Evolutionary conservation across 768 basidiomycete species (phyloP).

Genomic region (Serpula lacrymans): DNA sequence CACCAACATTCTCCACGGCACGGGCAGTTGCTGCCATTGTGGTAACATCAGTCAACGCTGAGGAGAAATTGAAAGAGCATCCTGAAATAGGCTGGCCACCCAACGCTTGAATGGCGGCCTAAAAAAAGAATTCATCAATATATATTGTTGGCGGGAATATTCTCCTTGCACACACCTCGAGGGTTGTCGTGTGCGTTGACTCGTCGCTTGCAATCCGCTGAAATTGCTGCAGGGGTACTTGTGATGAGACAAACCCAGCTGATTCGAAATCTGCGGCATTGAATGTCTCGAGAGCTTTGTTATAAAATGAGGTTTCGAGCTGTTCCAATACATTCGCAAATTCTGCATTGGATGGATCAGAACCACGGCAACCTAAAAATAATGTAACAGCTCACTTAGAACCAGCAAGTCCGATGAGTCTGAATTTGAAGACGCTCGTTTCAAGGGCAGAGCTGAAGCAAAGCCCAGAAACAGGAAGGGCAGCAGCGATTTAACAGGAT

Average conservation of each 20-base stretch:
- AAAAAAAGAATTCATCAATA: slow-evolving; percentile 1
- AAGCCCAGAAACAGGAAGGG: slow-evolving; percentile 1
- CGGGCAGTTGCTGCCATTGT: slow-evolving; percentile 73
- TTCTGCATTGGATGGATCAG: no score
- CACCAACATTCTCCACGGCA: slow-evolving; percentile 73
- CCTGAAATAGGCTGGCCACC: slow-evolving; percentile 50
- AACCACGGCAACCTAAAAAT: background rate
- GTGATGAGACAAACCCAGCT: slow-evolving; percentile 60
- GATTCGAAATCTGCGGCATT: slow-evolving; percentile 54
- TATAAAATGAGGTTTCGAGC: slow-evolving; percentile 68
- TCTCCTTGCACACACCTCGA: slow-evolving; percentile 39
- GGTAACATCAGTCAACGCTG: slow-evolving; percentile 57
- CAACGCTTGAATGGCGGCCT: slow-evolving; percentile 50
- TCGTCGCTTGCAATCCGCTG: slow-evolving; percentile 60
- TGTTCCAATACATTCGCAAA: slow-evolving; percentile 77
- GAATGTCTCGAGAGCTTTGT: slow-evolving; percentile 64
- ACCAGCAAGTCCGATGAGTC: slow-evolving; percentile 37
- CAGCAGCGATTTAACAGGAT: background rate
- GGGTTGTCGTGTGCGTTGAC: slow-evolving; percentile 49
- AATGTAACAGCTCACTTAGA: slow-evolving; percentile 42
- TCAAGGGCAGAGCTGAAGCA: slow-evolving; percentile 8
- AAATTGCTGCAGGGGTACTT: slow-evolving; percentile 61
- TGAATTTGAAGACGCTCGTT: slow-evolving; percentile 5
- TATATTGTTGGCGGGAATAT: background rate
- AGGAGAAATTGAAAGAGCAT: slow-evolving; percentile 69